phyloP scores from a whole-genome alignment of 805 yeast genomes.

The Kazachstania viticola region DNA sequence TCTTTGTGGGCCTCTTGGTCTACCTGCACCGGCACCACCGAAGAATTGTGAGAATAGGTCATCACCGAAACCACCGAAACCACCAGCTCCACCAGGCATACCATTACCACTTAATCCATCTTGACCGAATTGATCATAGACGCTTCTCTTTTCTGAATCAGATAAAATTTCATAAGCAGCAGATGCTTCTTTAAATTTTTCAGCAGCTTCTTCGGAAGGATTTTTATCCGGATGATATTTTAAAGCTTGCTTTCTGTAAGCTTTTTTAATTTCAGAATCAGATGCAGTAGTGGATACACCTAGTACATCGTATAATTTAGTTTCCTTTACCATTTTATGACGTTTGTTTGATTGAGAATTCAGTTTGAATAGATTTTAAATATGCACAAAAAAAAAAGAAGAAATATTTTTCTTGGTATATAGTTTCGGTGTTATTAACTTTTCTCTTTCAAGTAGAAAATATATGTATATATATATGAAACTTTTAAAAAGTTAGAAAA shows the following conservation, averaged over 20 bases:
- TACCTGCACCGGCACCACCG: slow-evolving; percentile 57
- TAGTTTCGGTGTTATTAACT: no score
- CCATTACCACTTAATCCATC: slow-evolving; percentile 79
- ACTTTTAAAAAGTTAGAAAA: no score
- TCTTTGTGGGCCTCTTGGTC: slow-evolving; percentile 73
- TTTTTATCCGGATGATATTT: slow-evolving; percentile 74
- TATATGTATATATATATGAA: no score
- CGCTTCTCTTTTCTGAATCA: slow-evolving; percentile 78
- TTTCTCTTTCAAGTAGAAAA: no score
- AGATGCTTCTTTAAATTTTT: slow-evolving; percentile 84
- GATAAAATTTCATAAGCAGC: slow-evolving; percentile 82
- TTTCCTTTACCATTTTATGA: slow-evolving; percentile 60
- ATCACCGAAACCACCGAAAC: slow-evolving; percentile 33
- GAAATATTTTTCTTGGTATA: no score
- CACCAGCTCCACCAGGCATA: slow-evolving; percentile 54
- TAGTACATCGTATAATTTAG: slow-evolving; percentile 61
- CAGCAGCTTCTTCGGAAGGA: slow-evolving; percentile 82
- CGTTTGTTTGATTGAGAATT: slow-evolving; percentile 14
- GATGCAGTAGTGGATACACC: slow-evolving; percentile 63
- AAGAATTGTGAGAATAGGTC: slow-evolving; percentile 57
- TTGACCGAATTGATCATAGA: slow-evolving; percentile 84
- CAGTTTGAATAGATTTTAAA: no score
- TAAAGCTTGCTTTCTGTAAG: slow-evolving; percentile 71
- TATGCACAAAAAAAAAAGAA: no score
- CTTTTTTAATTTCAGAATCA: slow-evolving; percentile 66